Base-by-base conservation (phyloP, 2,329 filamentous ascomycete genomes). In the Sarocladiaceae sp. region DNA sequence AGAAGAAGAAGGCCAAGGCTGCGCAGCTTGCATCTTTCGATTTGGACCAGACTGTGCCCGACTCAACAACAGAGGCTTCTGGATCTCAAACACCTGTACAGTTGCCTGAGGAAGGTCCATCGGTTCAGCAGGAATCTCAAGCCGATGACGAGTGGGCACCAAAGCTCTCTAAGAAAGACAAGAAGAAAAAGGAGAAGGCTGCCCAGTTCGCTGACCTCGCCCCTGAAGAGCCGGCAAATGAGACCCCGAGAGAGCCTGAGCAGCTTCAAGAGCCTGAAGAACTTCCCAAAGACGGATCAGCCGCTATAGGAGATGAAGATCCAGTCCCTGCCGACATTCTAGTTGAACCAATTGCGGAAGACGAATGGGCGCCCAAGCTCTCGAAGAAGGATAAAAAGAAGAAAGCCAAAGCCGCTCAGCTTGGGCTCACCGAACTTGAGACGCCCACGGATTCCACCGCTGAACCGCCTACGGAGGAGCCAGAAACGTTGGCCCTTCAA, bases 371-470 rank as follows among this genome's bases (percentile, higher is more conserved):
- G 11, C 18, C 49, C 18, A 56, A 54, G 39, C 16, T 48, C 20
- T 57, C 54, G 1, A 59, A 58, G 47, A 60, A 61, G 37, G 53
- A 57, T 13, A 63, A 58, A 42, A 59, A 56, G 45, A 55, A 57
- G 45, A 52, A 49, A 23, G 50, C 37, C 40, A 49, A 50, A 37
- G 46, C 47, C 18, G 11, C 20, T 3, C 34, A 20, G 5, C 21
- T 24, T 20, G 39, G 34, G 7, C 16, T 12, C 10, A 5, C 18
- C 6, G 18, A 16, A 27, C 5, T 20, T 13, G 15, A 24, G 33
- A 15, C n/a, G n/a, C 16, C 23, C 6, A 11, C 9, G 9, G 13
- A 23, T 18, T 10, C 4, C 9, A 32, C 40, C n/a, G 3, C 16
- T 34, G 19, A n/a, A 20, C 29, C 26, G 32, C 29, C n/a, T 18